A percentile compares a stretch with the other conserved stretches of the same genome.
phyloP scores from a whole-genome alignment of 1,284 basidiomycete species.

The Fistulina hepatica region DNA sequence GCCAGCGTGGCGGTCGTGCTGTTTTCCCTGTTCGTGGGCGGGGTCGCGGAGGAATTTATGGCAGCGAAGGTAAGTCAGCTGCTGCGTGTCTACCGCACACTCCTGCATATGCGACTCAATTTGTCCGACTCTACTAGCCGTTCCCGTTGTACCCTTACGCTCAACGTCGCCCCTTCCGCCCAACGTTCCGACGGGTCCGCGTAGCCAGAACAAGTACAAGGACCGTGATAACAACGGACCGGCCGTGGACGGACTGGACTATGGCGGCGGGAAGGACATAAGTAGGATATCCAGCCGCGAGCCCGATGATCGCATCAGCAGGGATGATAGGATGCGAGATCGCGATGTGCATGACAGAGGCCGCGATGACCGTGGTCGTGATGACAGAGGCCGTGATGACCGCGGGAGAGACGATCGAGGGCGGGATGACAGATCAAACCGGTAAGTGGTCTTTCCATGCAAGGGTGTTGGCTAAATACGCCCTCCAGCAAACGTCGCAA shows the following conservation, averaged over 20 bases:
- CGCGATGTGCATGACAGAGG: too few species aligned
- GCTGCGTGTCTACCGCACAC: constrained; percentile 1
- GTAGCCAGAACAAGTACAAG: constrained; percentile 81
- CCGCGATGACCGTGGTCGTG: constrained; percentile 4
- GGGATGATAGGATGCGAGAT: too few species aligned
- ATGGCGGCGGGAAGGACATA: constrained; percentile 48
- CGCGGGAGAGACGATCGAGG: not conserved
- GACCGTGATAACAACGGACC: constrained; percentile 71
- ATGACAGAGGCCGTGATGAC: not conserved
- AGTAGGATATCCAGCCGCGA: constrained; percentile 44
- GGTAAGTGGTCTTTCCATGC: too few species aligned
- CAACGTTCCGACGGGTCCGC: constrained; percentile 72
- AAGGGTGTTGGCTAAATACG: too few species aligned
- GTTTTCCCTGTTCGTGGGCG: constrained; percentile 39
- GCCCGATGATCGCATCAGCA: constrained; percentile 48
- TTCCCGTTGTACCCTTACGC: constrained; percentile 45
- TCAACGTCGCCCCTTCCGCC: constrained; percentile 73
- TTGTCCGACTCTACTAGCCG: constrained; percentile 17
- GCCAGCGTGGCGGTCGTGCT: constrained; percentile 22
- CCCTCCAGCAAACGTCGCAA: constrained; percentile 52
- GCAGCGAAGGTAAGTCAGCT: constrained; percentile 31
- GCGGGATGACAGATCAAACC: constrained; percentile 4
- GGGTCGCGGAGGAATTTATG: constrained; percentile 34
- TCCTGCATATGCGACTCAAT: not conserved
- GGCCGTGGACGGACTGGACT: constrained; percentile 76